A percentile compares a stretch with the other conserved stretches of the same genome.
Evolutionary conservation across 139 green algal species (phyloP).

Genomic region (Chlamydomonas eustigma): DNA sequence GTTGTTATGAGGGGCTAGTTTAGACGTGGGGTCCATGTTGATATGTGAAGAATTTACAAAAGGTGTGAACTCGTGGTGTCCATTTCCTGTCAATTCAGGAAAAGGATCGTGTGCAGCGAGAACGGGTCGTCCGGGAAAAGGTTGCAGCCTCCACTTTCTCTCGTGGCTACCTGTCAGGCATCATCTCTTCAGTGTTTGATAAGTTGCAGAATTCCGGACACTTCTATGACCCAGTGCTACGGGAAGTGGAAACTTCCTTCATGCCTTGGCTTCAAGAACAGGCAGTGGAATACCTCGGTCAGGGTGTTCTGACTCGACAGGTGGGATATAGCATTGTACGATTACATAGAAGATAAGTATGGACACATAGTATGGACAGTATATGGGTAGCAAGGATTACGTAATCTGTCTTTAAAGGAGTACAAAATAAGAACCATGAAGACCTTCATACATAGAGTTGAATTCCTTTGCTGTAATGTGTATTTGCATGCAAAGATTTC

Average conservation of each 20-base stretch:
- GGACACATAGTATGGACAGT: no score
- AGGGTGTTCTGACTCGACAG: constrained; percentile 37
- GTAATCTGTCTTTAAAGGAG: no score
- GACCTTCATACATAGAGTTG: no score
- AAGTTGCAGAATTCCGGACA: constrained; percentile 56
- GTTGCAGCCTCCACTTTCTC: constrained; percentile 44
- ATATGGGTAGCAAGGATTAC: no score
- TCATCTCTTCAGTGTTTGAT: constrained; percentile 66
- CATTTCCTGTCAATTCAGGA: constrained; percentile 39
- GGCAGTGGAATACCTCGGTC: constrained; percentile 39
- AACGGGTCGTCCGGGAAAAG: constrained; percentile 42
- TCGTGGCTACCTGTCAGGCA: constrained; percentile 73
- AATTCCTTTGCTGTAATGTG: no score
- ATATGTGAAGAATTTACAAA: no score
- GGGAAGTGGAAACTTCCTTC: constrained; percentile 66
- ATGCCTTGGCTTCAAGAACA: constrained; percentile 71
- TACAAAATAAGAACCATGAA: no score
- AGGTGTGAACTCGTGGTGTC: no score
- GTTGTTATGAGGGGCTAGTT: no score
- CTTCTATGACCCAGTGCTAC: constrained; percentile 81
- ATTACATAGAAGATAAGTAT: no score
- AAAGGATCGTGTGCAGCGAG: constrained; percentile 55
- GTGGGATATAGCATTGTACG: constrained; percentile 34
- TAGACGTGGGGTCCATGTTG: no score
- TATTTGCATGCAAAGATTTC: no score